Percentiles rank a stretch among this genome's conserved stretches.
These are phyloP conservation scores for Trichoderma semiorbis DNA, from an alignment of 2,329 filamentous ascomycete species.

Conservation along the genomic window DNA sequence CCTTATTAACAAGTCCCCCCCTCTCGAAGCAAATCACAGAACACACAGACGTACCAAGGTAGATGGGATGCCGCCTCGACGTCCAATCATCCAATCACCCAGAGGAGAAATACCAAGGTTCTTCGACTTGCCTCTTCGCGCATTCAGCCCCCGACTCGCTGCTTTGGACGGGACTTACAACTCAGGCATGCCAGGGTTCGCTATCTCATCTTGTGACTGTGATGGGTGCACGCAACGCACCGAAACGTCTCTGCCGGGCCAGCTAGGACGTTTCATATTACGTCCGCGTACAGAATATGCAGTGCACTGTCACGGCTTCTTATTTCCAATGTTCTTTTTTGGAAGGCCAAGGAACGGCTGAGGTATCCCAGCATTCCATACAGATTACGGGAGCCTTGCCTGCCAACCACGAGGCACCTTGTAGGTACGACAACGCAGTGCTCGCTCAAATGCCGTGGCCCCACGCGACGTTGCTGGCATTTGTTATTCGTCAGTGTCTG, in stretches of 20 bases:
- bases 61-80: background rate
- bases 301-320: background rate
- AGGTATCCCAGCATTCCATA: background rate
- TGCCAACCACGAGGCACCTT: background rate
- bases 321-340: background rate
- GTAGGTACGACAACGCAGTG: background rate
- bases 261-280: slow-evolving; percentile 9
- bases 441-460: background rate
- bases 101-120: background rate
- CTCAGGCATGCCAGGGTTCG: background rate
- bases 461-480: background rate
- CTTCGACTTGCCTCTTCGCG: background rate
- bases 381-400: background rate
- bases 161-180: background rate
- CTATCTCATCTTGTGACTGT: slow-evolving; percentile 3
- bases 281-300: background rate
- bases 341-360: background rate
- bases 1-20: background rate
- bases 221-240: background rate
- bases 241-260: background rate
- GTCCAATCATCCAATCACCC: background rate
- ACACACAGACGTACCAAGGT: slow-evolving; percentile 5
- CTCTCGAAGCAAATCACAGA: background rate
- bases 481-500: background rate
- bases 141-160: background rate